These are phyloP conservation scores for Cyanodermella asteris DNA, from an alignment of 2,329 filamentous ascomycete species.

Conservation along the genomic window DNA sequence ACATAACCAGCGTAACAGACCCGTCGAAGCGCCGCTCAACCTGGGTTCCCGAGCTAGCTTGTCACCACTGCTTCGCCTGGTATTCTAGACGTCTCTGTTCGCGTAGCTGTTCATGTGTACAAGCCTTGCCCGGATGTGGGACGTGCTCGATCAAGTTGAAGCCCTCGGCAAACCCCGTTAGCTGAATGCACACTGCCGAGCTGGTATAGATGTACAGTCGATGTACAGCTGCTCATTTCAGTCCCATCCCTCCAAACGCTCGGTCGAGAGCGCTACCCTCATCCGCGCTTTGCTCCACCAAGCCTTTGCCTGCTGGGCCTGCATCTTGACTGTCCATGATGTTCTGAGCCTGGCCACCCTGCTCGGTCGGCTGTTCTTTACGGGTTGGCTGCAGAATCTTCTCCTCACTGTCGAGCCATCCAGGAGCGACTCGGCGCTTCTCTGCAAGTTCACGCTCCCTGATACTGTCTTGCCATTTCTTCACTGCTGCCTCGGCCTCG, in stretches of 20 bases:
- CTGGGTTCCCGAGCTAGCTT: no score
- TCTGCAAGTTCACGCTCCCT: conserved; percentile 37
- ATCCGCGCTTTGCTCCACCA: conserved; percentile 10
- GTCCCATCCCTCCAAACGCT: conserved; percentile 7
- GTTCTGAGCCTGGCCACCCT: conserved; percentile 50
- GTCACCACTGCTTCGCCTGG: no score
- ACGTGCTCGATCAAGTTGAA: no score
- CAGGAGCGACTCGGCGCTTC: conserved; percentile 40
- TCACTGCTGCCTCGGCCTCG: conserved; percentile 45
- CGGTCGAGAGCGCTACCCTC: conserved; percentile 8
- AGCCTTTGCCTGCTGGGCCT: conserved; percentile 4
- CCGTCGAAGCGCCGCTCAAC: no score
- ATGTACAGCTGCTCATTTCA: no score
- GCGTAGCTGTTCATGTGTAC: no score
- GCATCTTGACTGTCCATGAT: conserved; percentile 34
- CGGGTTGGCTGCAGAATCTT: conserved; percentile 30
- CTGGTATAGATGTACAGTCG: no score
- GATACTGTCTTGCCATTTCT: conserved; percentile 45
- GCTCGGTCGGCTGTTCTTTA: conserved; percentile 14
- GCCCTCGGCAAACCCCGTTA: no score
- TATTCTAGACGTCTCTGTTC: no score
- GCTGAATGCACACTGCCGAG: no score
- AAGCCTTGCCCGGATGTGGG: no score
- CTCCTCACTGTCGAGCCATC: conserved; percentile 41
- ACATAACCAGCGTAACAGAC: no score